Evolutionary conservation across 2,329 filamentous ascomycete genomes (phyloP).

Genomic region (Graphilbum ipis-grandicollis): DNA sequence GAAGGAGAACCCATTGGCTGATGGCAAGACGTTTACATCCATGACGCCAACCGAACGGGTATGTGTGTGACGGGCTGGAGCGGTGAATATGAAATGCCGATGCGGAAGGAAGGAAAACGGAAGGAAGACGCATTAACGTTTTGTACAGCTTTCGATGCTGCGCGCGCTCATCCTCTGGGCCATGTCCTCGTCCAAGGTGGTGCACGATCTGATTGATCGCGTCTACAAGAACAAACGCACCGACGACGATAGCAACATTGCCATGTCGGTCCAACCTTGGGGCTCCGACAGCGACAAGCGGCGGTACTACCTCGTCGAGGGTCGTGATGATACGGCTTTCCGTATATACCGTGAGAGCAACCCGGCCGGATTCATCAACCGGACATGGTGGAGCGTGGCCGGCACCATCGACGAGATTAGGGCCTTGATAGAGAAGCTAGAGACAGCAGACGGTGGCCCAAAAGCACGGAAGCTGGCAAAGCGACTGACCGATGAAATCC

Average conservation of each 20-base stretch:
- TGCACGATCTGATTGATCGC: slow-evolving; percentile 68
- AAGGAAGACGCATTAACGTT: too few relatives aligned
- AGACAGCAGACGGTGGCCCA: slow-evolving; percentile 59
- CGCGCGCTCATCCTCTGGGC: slow-evolving; percentile 77
- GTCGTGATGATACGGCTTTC: slow-evolving; percentile 84
- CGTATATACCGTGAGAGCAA: slow-evolving; percentile 90
- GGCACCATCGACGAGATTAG: slow-evolving; percentile 78
- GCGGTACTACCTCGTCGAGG: slow-evolving; percentile 86
- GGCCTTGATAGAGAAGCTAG: slow-evolving; percentile 57
- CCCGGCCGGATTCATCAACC: slow-evolving; percentile 46
- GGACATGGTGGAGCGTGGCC: slow-evolving; percentile 86
- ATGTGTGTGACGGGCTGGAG: too few relatives aligned
- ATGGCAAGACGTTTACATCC: slow-evolving; percentile 61
- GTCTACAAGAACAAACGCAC: slow-evolving; percentile 79
- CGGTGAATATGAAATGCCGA: too few relatives aligned
- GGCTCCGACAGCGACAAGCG: slow-evolving; percentile 63
- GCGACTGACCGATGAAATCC: slow-evolving; percentile 63
- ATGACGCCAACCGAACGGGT: slow-evolving; percentile 75
- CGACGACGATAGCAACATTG: slow-evolving; percentile 65
- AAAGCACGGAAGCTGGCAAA: slow-evolving; percentile 63
- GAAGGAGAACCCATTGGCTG: slow-evolving; percentile 71
- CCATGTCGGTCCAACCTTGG: slow-evolving; percentile 66
- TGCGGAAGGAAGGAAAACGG: too few relatives aligned
- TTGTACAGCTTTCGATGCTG: slow-evolving; percentile 68
- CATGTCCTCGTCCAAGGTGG: slow-evolving; percentile 67